Base-by-base conservation (phyloP, 2,329 filamentous ascomycete species). In the Paecilomyces niveus region DNA sequence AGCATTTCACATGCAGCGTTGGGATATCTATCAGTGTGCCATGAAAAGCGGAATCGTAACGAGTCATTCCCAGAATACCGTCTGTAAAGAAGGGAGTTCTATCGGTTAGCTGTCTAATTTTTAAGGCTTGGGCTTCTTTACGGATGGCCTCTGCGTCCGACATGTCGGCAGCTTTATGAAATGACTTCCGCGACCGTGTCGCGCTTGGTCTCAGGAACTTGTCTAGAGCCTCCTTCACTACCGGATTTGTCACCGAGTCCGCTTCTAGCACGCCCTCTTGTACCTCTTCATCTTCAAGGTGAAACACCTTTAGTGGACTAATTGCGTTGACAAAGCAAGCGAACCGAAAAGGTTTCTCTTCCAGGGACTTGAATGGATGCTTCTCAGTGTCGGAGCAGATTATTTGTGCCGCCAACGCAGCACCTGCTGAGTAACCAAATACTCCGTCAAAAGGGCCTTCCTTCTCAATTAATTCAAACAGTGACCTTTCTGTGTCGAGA, bases 371-470 rank as follows among this genome's bases (percentile, higher is more conserved):
- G 15, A 15, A 52, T 15, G 4, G 13, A 52, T 52, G 15, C 21
- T 52, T 22, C 50, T 11, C 15, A 3, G 22, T n/a, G 9, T 21
- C 13, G 15, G 4, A 11, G 22, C 3, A 4, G 15, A 57, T 54
- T 24, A 57, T 29, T 18, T 51, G 21, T n/a, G 59, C 53, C 35
- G 55, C 56, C n/a, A 62, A 55, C 13, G 53, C 52, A 3, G 59
- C 59, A 13, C 61, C 61, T 13, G 35, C 55, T 10, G 61, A 62
- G 29, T 59, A 62, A 13, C 61, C 59, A 22, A 62, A 52, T 1
- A 59, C 57, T 5, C 61, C 61, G 39, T 62, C 59, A 56, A 62
- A 62, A 5, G 61, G 61, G 24, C 39, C 55, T 52, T 57, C 54
- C 31, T 26, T 26, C 32, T 59, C 58, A 9, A 59, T 49, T 6